Conservation (phyloP, 2,329 filamentous ascomycete species). For the Coniochaeta ligniaria region DNA sequence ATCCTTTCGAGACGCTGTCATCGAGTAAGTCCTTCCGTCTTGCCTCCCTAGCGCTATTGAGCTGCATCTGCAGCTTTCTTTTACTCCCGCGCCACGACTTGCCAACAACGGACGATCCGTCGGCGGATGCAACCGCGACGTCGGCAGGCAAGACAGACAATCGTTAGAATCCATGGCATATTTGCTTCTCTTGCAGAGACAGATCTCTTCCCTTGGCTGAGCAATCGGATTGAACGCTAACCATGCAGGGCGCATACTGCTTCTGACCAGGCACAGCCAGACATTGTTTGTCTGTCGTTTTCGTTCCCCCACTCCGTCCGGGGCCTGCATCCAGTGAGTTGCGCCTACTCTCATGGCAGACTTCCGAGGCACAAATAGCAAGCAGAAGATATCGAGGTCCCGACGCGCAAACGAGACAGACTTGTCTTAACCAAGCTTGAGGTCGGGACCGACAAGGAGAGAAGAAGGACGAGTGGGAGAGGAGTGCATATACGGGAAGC, state of each 20-base stretch:
- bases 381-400: neutral
- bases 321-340: neutral
- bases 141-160: neutral
- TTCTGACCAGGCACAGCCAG: constrained; percentile 10
- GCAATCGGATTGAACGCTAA: constrained; percentile 11
- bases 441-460: neutral
- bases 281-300: constrained; percentile 9
- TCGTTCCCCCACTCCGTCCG: constrained; percentile 5
- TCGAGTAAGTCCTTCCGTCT: neutral
- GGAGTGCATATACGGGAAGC: neutral
- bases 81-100: neutral
- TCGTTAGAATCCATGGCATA: neutral
- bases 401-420: neutral
- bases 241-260: constrained; percentile 11
- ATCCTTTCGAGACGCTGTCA: neutral
- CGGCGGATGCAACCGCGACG: neutral
- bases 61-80: neutral
- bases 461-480: neutral
- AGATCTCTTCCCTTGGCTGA: constrained; percentile 3
- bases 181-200: constrained; percentile 7
- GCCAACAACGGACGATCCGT: neutral
- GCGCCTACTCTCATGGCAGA: neutral
- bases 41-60: neutral
- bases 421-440: neutral
- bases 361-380: neutral